Evolutionary conservation across 2,329 filamentous ascomycete species (phyloP).

Genomic region (Diplocarpon rosae): DNA sequence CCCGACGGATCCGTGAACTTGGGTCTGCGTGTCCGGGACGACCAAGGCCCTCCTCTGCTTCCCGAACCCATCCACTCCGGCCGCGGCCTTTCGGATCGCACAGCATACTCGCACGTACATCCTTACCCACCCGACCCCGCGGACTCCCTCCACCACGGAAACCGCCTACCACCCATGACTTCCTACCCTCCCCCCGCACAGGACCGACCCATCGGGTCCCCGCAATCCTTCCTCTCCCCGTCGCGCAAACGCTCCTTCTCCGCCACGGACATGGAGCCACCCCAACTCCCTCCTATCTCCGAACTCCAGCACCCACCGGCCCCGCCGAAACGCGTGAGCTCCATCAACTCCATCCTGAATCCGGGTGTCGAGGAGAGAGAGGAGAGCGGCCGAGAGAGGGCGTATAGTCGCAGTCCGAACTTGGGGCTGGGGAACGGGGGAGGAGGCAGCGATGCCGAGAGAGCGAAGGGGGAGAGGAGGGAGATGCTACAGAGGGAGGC

Average conservation of each 20-base stretch:
- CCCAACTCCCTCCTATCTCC: slow-evolving; percentile 4
- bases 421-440: background rate
- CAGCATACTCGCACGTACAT: slow-evolving; percentile 30
- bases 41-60: slow-evolving; percentile 21
- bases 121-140: slow-evolving; percentile 15
- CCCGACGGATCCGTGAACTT: slow-evolving; percentile 55
- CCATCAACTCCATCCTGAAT: slow-evolving; percentile 68
- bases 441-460: slow-evolving; percentile 24
- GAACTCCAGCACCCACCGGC: slow-evolving; percentile 31
- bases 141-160: slow-evolving; percentile 43
- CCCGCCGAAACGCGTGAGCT: slow-evolving; percentile 52
- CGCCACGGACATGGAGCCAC: slow-evolving; percentile 42
- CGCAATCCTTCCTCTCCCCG: slow-evolving; percentile 47
- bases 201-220: slow-evolving; percentile 46
- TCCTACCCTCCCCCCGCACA: slow-evolving; percentile 31
- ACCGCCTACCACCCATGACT: slow-evolving; percentile 42
- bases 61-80: slow-evolving; percentile 20
- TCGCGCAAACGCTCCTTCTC: slow-evolving; percentile 60
- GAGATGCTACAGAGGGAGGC: slow-evolving; percentile 60
- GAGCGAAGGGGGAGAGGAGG: slow-evolving; percentile 48
- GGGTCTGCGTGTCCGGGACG: slow-evolving; percentile 39
- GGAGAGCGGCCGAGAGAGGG: slow-evolving; percentile 9
- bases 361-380: slow-evolving; percentile 28
- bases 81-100: slow-evolving; percentile 31
- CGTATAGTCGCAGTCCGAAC: slow-evolving; percentile 12